phyloP scores from a whole-genome alignment of 768 basidiomycete species.

The Podaxis sp. region DNA sequence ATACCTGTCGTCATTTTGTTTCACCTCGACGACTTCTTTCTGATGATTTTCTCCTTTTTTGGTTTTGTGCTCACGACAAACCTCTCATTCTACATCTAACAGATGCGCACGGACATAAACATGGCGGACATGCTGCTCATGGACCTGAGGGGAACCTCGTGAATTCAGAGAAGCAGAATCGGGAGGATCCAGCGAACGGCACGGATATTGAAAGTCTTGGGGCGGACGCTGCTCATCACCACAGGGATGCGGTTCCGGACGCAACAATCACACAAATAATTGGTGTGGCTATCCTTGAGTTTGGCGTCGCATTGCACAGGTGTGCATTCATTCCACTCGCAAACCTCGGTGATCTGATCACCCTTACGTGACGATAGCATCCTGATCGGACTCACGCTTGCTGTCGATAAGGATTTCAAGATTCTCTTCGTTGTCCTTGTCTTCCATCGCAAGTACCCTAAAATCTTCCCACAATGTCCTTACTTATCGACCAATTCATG shows the following conservation, averaged over 20 bases:
- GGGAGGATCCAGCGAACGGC: conserved; percentile 18
- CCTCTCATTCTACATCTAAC: conserved; percentile 9
- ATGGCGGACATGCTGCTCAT: conserved; percentile 63
- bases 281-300: conserved; percentile 90
- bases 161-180: conserved; percentile 10
- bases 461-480: not conserved
- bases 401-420: conserved; percentile 81
- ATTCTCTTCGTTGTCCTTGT: conserved; percentile 86
- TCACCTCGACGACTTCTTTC: not conserved
- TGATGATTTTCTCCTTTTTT: not conserved
- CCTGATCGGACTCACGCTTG: conserved; percentile 87
- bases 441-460: conserved; percentile 77
- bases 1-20: not conserved
- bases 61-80: not conserved
- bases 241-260: conserved; percentile 32
- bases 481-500: not conserved
- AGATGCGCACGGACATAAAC: conserved; percentile 71
- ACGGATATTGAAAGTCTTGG: conserved; percentile 28
- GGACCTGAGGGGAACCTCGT: conserved; percentile 53
- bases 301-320: conserved; percentile 90
- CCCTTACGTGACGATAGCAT: conserved; percentile 43
- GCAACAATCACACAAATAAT: conserved; percentile 68
- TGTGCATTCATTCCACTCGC: conserved; percentile 19
- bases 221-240: conserved; percentile 19
- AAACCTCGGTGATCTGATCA: not conserved